Evolutionary conservation across 2,329 filamentous ascomycete genomes (phyloP).

Genomic region (Dothistroma septosporum): DNA sequence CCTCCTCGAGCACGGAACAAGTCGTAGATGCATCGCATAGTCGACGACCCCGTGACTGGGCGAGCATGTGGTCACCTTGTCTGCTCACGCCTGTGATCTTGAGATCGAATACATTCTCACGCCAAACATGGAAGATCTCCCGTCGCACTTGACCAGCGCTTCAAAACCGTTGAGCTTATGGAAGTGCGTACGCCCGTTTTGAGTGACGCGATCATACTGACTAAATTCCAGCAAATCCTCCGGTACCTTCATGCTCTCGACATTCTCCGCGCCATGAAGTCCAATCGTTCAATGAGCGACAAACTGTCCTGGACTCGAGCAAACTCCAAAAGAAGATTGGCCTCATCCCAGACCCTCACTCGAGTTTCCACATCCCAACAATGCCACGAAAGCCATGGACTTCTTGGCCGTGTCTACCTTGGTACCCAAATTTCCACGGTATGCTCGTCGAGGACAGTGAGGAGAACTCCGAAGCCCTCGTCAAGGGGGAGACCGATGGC

Average conservation of each 20-base stretch:
- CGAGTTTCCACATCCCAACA: neutral
- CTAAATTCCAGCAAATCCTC: neutral
- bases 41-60: too few species aligned
- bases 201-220: neutral
- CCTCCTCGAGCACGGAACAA: too few species aligned
- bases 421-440: neutral
- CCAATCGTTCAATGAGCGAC: constrained; percentile 12
- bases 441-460: neutral
- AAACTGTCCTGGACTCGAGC: constrained; percentile 20
- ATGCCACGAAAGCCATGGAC: neutral
- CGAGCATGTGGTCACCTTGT: too few species aligned
- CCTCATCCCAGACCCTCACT: neutral
- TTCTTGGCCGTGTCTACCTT: neutral
- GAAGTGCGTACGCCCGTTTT: neutral
- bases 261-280: neutral
- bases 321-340: constrained; percentile 23
- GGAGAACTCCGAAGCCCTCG: neutral
- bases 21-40: too few species aligned
- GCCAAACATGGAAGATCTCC: too few species aligned
- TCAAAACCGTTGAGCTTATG: neutral
- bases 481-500: too few species aligned
- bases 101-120: too few species aligned
- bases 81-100: too few species aligned
- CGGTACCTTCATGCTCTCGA: neutral
- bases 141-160: neutral